Evolutionary conservation across 139 green algal genomes (phyloP), one percentile per base, ranked within the genome.

Genomic region (Haematococcus lacustris): DNA sequence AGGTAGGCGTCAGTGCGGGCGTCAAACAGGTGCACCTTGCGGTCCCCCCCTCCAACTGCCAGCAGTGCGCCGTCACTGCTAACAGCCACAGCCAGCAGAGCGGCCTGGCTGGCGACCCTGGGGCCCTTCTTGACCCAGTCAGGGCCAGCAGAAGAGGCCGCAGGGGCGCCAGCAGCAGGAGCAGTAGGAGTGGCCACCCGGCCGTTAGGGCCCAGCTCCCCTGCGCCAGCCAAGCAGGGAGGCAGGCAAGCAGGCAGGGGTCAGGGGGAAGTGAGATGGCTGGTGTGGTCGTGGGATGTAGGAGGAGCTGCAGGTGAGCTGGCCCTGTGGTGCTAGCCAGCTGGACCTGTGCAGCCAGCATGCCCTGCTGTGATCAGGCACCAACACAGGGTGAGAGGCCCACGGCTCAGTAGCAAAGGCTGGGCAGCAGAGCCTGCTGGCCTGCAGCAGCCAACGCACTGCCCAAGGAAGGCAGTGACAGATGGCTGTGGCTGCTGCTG

Each of bases 11-110:
- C 67, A 26, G 32, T 83, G 50, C 73, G 75, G 1, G 78, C 80
- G 47, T 98, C 93, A 84, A 90, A 98, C 33, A 98, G 71, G 70
- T 96, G 89, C 30, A 97, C 85, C n/a, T 77, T 78, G 0, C 71
- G 66, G 83, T 97, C 91, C 2, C 86, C 86, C 3, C 94, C 94
- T 0, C 86, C 94, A 2, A 88, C 88, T 4, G 88, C 93, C 34
- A 98, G 74, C 51, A 90, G 93, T 38, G 74, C 78, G 3, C 79
- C 79, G 76, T 94, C 89, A 43, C 67, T 87, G 78, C 77, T 89
- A 9, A 94, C 82, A 0, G 75, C 75, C 3, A 83, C 82, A 3
- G 88, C 81, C 13, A 92, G 83, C 67, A 97, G 79, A 6, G 78
- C 67, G 1, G 39, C 32, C n/a, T 43, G 39, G 39, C 61, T 73